Percentiles rank a stretch among this genome's conserved stretches.
These are phyloP conservation scores for Candolleomyces efflorescens DNA, from an alignment of 768 basidiomycete species.

Conservation along the genomic window DNA sequence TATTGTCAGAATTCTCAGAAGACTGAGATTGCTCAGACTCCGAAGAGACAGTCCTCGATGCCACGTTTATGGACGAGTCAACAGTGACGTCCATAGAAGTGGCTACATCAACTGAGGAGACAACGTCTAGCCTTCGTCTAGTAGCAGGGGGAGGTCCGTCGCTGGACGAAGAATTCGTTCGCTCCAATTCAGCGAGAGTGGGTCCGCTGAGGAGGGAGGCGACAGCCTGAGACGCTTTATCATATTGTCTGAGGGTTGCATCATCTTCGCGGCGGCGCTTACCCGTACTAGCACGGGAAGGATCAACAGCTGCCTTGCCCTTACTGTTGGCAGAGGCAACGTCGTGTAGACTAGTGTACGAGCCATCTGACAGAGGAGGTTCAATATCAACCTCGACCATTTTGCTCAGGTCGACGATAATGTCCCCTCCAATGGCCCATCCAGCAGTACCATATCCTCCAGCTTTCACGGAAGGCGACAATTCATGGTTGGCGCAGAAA, in stretches of 20 bases:
- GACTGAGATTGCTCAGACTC: not conserved
- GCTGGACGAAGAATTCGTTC: slow-evolving; percentile 3
- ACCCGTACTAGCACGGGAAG: slow-evolving; percentile 21
- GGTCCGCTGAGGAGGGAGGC: slow-evolving; percentile 45
- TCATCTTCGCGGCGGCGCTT: slow-evolving; percentile 61
- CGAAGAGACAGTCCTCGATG: not conserved
- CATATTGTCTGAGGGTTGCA: slow-evolving; percentile 45
- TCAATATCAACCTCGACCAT: slow-evolving; percentile 69
- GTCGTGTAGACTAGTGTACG: slow-evolving; percentile 59
- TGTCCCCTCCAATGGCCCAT: slow-evolving; percentile 83
- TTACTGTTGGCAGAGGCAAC: slow-evolving; percentile 49
- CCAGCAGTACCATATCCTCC: slow-evolving; percentile 92
- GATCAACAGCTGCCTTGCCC: slow-evolving; percentile 39
- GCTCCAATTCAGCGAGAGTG: slow-evolving; percentile 12
- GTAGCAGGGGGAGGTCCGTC: slow-evolving; percentile 31
- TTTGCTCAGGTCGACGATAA: slow-evolving; percentile 76
- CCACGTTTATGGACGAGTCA: too few species aligned
- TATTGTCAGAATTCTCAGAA: not conserved
- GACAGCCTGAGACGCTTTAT: slow-evolving; percentile 51
- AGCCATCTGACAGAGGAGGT: slow-evolving; percentile 44
- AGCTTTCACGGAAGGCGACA: slow-evolving; percentile 80
- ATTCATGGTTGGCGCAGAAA: slow-evolving; percentile 67
- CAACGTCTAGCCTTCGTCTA: slow-evolving; percentile 29
- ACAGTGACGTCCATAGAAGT: not conserved
- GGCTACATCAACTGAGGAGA: not conserved